Conservation (phyloP, 768 basidiomycete genomes). For the Kwoniella sp. region DNA sequence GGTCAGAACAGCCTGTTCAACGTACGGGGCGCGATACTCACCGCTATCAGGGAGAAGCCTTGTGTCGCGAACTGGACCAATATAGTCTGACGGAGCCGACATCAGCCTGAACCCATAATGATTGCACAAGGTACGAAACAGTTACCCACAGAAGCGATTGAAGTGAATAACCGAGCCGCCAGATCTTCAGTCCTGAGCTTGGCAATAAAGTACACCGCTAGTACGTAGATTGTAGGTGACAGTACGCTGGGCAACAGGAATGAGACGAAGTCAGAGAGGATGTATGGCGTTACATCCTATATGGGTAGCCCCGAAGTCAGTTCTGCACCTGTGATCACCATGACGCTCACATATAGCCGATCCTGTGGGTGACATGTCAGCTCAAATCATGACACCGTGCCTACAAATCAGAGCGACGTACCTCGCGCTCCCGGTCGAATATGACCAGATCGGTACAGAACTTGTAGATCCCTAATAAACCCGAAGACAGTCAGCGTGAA, state of each 20-base stretch:
- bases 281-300: slow-evolving; percentile 51
- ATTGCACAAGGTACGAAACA: slow-evolving; percentile 1
- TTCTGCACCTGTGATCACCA: too few species aligned
- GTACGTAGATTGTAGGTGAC: slow-evolving; percentile 39
- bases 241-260: slow-evolving; percentile 52
- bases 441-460: slow-evolving; percentile 52
- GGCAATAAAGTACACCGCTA: slow-evolving; percentile 50
- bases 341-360: slow-evolving; percentile 31
- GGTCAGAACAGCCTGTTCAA: background rate
- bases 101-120: background rate
- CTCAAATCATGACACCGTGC: too few species aligned
- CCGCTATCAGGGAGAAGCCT: slow-evolving; percentile 26
- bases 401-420: slow-evolving; percentile 10
- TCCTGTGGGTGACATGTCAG: slow-evolving; percentile 24
- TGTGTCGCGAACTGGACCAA: slow-evolving; percentile 33
- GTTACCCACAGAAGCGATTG: slow-evolving; percentile 46
- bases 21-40: background rate
- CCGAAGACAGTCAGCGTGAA: slow-evolving; percentile 9
- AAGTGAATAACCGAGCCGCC: slow-evolving; percentile 50
- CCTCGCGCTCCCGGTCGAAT: slow-evolving; percentile 56
- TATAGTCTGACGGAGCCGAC: slow-evolving; percentile 21
- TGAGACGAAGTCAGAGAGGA: slow-evolving; percentile 51
- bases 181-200: slow-evolving; percentile 50
- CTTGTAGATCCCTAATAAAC: slow-evolving; percentile 48
- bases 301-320: background rate